Percentiles rank a stretch among this genome's conserved stretches.
Conservation (phyloP, 129 eudicot genomes). For the Flaveria sonorensis region DNA sequence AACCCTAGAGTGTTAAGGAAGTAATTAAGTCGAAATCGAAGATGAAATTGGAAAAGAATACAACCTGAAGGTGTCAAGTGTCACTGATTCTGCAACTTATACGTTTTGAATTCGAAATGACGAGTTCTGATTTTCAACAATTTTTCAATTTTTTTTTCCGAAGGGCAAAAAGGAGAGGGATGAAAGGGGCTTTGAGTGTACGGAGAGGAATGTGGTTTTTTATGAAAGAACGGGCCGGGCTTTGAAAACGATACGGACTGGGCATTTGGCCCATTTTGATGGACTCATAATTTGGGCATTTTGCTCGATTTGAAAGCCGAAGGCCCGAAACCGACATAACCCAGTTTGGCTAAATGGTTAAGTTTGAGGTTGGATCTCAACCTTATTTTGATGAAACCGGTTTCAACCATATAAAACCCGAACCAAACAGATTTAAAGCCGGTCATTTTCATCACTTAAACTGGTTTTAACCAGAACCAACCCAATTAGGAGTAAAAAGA, state of each 20-base stretch:
- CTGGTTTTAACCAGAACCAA: no score
- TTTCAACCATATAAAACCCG: no score
- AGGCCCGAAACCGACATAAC: no score
- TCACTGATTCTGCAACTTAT: constrained; percentile 20
- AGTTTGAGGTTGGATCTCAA: no score
- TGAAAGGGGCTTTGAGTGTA: background rate
- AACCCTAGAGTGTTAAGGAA: constrained; percentile 29
- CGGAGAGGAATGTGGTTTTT: background rate
- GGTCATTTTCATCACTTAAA: no score
- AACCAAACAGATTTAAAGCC: no score
- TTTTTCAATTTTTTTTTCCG: background rate
- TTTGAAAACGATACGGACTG: background rate
- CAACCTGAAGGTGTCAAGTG: constrained; percentile 29
- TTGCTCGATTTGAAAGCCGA: no score
- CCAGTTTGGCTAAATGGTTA: no score
- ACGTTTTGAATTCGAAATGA: constrained; percentile 15
- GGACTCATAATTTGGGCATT: background rate
- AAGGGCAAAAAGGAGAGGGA: background rate
- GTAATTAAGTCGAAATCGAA: constrained; percentile 3
- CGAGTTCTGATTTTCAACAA: background rate
- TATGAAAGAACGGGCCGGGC: background rate
- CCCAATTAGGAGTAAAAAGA: no score
- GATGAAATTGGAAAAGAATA: background rate
- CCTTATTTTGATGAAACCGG: no score
- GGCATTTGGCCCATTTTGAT: background rate